These are phyloP conservation scores for Amborella trichopoda DNA, from an alignment of 164 flowering plant genomes.

Conservation along the genomic window DNA sequence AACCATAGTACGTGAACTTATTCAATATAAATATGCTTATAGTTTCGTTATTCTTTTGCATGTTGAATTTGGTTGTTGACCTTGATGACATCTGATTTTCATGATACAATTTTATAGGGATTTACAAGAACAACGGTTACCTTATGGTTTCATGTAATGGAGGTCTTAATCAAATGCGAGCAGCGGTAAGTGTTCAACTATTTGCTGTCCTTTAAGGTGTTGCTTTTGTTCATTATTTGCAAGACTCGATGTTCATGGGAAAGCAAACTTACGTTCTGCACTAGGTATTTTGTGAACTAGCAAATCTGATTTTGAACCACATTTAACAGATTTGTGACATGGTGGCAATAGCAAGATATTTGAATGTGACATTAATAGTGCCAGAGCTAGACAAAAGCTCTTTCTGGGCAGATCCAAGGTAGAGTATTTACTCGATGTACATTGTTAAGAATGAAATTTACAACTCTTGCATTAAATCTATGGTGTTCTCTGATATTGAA, in stretches of 20 bases:
- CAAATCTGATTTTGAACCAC: conserved; percentile 72
- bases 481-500: not conserved
- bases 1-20: too few species aligned
- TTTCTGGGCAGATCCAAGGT: conserved; percentile 91
- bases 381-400: conserved; percentile 89
- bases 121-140: conserved; percentile 82
- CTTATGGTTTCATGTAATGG: conserved; percentile 90
- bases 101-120: too few species aligned
- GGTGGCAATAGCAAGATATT: conserved; percentile 74
- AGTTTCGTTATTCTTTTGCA: too few species aligned
- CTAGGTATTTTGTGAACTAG: too few species aligned
- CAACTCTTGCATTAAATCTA: not conserved
- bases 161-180: conserved; percentile 87
- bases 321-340: conserved; percentile 92
- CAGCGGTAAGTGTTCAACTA: conserved; percentile 81
- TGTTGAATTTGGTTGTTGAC: too few species aligned
- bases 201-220: too few species aligned
- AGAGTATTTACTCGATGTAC: conserved; percentile 3
- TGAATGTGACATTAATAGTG: conserved; percentile 76
- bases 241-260: too few species aligned
- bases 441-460: not conserved
- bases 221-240: too few species aligned
- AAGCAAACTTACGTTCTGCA: too few species aligned
- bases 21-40: too few species aligned
- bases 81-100: too few species aligned